Percentiles rank a stretch among this genome's conserved stretches.
These are phyloP conservation scores for Cucurbita argyrosperma DNA, from an alignment of 306 rosid species.

Conservation along the genomic window DNA sequence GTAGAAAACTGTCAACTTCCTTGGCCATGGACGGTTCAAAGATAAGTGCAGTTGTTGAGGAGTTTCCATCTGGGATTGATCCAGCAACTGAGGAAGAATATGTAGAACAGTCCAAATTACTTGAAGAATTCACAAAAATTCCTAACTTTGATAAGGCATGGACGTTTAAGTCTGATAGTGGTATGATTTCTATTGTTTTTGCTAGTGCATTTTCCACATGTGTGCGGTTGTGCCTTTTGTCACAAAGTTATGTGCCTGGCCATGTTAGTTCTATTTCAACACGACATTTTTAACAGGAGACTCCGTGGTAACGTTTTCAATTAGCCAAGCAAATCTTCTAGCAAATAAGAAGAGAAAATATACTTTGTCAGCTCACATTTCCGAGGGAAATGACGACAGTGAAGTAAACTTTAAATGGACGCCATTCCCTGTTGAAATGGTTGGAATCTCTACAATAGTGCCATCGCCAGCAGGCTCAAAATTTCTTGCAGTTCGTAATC, in stretches of 20 bases:
- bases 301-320: conserved; percentile 47
- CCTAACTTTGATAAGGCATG: conserved; percentile 68
- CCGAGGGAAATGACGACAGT: conserved; percentile 16
- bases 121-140: conserved; percentile 43
- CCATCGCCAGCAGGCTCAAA: conserved; percentile 74
- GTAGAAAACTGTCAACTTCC: conserved; percentile 18
- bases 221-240: not conserved
- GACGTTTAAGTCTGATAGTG: conserved; percentile 40
- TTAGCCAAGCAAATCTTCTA: conserved; percentile 45
- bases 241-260: not conserved
- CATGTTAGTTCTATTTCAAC: not conserved
- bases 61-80: conserved; percentile 43
- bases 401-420: conserved; percentile 50
- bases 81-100: conserved; percentile 46
- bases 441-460: conserved; percentile 40
- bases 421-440: conserved; percentile 66
- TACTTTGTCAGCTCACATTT: conserved; percentile 33
- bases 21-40: conserved; percentile 45
- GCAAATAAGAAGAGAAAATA: conserved; percentile 51
- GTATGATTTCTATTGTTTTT: conserved; percentile 17
- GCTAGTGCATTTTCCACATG: not conserved
- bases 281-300: conserved; percentile 16
- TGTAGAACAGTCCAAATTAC: conserved; percentile 47
- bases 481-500: conserved; percentile 48
- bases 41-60: conserved; percentile 9